A percentile compares a stretch with the other conserved stretches of the same genome.
phyloP scores from a whole-genome alignment of 139 green algal species.

The Picochlorum sp. region DNA sequence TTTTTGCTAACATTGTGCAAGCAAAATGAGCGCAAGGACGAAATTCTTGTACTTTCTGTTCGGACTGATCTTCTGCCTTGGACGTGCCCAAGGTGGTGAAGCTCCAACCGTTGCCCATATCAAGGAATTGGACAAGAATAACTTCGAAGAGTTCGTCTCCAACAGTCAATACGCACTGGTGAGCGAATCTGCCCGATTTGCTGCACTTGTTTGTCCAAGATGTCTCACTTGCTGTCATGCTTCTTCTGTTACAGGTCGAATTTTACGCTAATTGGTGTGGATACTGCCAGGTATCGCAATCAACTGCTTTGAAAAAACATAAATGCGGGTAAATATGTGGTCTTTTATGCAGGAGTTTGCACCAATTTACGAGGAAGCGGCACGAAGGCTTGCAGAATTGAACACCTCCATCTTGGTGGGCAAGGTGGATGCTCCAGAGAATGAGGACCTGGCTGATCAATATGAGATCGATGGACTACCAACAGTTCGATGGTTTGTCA shows the following conservation, averaged over 20 bases:
- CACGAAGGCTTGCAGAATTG: constrained; percentile 47
- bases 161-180: too few relatives aligned
- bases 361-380: constrained; percentile 63
- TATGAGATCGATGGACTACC: constrained; percentile 61
- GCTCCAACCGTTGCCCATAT: too few relatives aligned
- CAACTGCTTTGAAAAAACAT: neutral
- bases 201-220: too few relatives aligned
- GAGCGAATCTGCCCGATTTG: too few relatives aligned
- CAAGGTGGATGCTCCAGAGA: constrained; percentile 73
- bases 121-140: too few relatives aligned
- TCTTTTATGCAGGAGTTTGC: constrained; percentile 37
- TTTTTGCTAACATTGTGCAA: neutral
- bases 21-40: neutral
- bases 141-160: too few relatives aligned
- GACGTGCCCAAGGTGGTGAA: too few relatives aligned
- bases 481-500: constrained; percentile 81
- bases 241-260: constrained; percentile 8
- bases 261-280: constrained; percentile 1
- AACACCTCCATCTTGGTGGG: constrained; percentile 47
- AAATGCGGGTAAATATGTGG: neutral
- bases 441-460: constrained; percentile 47
- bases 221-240: neutral
- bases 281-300: neutral
- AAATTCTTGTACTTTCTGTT: too few relatives aligned
- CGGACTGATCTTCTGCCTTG: too few relatives aligned